These are phyloP conservation scores for Rhizoclosmatium sp. DNA, from an alignment of 192 early-diverging fungal genomes.

Conservation along the genomic window DNA sequence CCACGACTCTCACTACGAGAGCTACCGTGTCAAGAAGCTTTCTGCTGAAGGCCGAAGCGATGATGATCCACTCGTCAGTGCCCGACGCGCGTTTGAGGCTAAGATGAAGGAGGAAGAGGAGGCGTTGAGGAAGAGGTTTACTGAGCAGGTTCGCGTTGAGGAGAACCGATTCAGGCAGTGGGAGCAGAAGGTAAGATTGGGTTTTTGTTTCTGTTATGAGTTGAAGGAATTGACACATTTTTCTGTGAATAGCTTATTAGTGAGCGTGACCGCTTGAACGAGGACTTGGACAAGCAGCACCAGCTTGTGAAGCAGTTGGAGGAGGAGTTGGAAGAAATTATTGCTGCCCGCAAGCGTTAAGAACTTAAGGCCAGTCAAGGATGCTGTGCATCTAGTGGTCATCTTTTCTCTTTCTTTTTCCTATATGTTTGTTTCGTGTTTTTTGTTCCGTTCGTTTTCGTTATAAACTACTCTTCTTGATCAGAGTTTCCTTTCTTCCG, in stretches of 20 bases:
- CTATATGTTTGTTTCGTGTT: background rate
- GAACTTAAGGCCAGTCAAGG: background rate
- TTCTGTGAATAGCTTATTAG: conserved; percentile 75
- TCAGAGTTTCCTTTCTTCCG: too few relatives aligned
- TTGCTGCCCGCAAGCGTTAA: conserved; percentile 48
- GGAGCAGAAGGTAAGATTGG: conserved; percentile 77
- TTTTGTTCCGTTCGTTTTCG: background rate
- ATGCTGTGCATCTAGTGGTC: background rate
- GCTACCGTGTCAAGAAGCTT: conserved; percentile 87
- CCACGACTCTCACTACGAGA: conserved; percentile 96
- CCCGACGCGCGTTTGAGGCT: conserved; percentile 70
- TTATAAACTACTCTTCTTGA: background rate
- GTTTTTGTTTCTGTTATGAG: conserved; percentile 27
- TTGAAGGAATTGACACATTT: background rate
- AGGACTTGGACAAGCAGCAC: conserved; percentile 96
- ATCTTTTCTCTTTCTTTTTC: background rate
- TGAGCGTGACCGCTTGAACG: conserved; percentile 98
- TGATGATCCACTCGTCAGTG: conserved; percentile 82
- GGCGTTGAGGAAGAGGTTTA: conserved; percentile 91
- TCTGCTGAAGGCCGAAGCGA: conserved; percentile 69
- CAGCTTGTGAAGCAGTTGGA: conserved; percentile 88
- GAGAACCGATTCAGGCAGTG: conserved; percentile 98
- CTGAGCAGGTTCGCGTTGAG: conserved; percentile 96
- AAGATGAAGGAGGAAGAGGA: conserved; percentile 99
- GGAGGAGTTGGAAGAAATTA: conserved; percentile 73